These are phyloP conservation scores for Ramaria rubella DNA, from an alignment of 768 basidiomycete species.

Conservation along the genomic window DNA sequence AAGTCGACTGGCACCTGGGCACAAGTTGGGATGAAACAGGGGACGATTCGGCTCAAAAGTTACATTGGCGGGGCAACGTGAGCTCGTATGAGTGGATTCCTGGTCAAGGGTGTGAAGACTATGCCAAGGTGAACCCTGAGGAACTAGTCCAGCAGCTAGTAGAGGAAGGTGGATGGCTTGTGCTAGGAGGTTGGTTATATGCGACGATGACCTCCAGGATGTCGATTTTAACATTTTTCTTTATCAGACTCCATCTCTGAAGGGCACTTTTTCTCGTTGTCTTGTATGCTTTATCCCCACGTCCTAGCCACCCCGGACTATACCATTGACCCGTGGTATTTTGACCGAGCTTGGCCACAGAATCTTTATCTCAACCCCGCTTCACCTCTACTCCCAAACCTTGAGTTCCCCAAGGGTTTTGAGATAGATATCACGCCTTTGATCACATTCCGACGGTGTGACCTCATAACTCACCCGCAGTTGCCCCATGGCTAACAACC, in stretches of 20 bases:
- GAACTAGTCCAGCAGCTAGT: constrained; percentile 51
- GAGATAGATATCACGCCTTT: constrained; percentile 53
- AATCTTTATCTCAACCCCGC: constrained; percentile 52
- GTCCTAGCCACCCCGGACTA: constrained; percentile 62
- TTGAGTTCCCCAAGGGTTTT: constrained; percentile 46
- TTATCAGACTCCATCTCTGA: constrained; percentile 62
- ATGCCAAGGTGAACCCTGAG: constrained; percentile 32
- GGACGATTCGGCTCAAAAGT: constrained; percentile 37
- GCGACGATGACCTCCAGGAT: not conserved
- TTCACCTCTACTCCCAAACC: constrained; percentile 40
- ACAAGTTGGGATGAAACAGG: constrained; percentile 33
- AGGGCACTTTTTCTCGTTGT: constrained; percentile 68
- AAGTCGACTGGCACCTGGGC: constrained; percentile 59
- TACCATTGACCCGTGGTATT: constrained; percentile 39
- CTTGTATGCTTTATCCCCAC: constrained; percentile 59
- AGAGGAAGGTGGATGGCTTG: constrained; percentile 63
- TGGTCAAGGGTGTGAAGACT: constrained; percentile 36
- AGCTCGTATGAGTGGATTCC: constrained; percentile 51
- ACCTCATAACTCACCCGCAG: not conserved
- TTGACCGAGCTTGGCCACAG: constrained; percentile 61
- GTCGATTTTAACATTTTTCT: not conserved
- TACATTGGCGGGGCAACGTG: constrained; percentile 41
- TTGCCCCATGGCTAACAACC: not conserved
- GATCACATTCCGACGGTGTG: constrained; percentile 46
- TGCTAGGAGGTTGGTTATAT: constrained; percentile 50